phyloP scores from a whole-genome alignment of 768 basidiomycete genomes.

The Mycena capillaripes region DNA sequence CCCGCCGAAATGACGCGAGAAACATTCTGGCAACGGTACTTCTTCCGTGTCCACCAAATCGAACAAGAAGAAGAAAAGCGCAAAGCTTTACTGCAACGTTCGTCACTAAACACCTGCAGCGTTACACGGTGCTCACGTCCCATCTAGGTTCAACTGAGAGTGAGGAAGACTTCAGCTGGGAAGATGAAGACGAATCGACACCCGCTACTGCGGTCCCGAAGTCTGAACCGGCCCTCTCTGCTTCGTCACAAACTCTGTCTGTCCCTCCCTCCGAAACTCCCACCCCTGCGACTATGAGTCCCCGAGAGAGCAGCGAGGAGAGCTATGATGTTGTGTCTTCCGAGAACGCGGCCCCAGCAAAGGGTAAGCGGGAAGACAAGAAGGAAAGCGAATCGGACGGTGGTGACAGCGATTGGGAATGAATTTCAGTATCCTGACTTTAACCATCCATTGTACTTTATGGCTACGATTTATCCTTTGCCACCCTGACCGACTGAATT shows the following conservation, averaged over 20 bases:
- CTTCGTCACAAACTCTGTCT: slow-evolving; percentile 28
- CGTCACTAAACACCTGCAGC: slow-evolving; percentile 23
- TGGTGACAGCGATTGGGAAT: slow-evolving; percentile 79
- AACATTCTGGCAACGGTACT: slow-evolving; percentile 90
- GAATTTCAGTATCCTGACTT: slow-evolving; percentile 33
- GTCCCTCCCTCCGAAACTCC: slow-evolving; percentile 50
- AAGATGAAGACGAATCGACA: slow-evolving; percentile 84
- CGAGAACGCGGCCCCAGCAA: slow-evolving; percentile 61
- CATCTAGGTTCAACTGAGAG: slow-evolving; percentile 68
- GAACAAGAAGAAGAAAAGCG: slow-evolving; percentile 83
- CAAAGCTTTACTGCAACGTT: slow-evolving; percentile 82
- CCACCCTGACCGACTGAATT: background rate
- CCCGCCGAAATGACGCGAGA: slow-evolving; percentile 74
- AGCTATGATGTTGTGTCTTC: slow-evolving; percentile 79
- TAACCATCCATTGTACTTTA: slow-evolving; percentile 17
- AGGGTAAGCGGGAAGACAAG: slow-evolving; percentile 44
- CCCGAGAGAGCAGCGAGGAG: slow-evolving; percentile 72
- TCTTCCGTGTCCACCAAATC: slow-evolving; percentile 90
- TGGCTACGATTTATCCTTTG: background rate
- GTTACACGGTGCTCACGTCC: background rate
- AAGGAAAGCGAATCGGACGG: slow-evolving; percentile 55
- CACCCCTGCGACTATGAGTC: slow-evolving; percentile 55
- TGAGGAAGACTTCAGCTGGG: slow-evolving; percentile 95
- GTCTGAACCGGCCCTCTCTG: background rate
- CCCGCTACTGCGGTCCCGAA: slow-evolving; percentile 21